Base-by-base conservation (phyloP, 148 eudicot genomes). In the Beta vulgaris region DNA sequence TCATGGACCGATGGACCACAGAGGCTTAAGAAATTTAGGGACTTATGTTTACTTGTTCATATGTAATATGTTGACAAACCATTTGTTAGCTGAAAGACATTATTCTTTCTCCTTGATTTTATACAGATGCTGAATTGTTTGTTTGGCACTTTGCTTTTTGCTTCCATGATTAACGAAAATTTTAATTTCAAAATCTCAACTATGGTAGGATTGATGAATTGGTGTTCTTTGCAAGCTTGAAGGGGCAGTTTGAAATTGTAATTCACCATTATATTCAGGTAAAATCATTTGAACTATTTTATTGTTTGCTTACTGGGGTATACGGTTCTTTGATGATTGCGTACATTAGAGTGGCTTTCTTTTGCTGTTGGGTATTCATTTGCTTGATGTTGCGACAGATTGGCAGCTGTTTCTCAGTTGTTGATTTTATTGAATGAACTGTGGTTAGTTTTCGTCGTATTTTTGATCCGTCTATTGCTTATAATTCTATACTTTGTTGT, bases 221-320 rank as follows among this genome's bases (percentile, higher is more conserved):
- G 86, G 98, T 95, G 26, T 92, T 83, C 85, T 95, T 95, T 68
- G 98, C 98, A 77, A 89, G 87, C 80, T 80, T 95, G 73, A 95
- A 90, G 91, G 91, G 92, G 82, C 93, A 95, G 72, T 81, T 90
- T 81, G 97, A 92, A 78, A 88, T 92, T 75, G 97, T 95, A 63
- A 80, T 88, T 78, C 98, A 91, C 81, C 93, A 92, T 80, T 92
- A 90, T 79, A 95, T 92, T 81, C 97, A 95, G 99, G 99, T 95
- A 77, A 57, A 57, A 83, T 71, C 14, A 55, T 65, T 46, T 9
- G 31, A 18, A 35, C 13, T 59, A 18, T 4, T 25, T 16, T 76
- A 34, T 51, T 72, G 29, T 42, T 65, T 70, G 39, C 35, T 49
- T 78, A n/a, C n/a, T 44, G 34, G 8, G 4, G 49, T 44, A 23